Evolutionary conservation across 208 protist genomes (phyloP), one percentile per base, ranked within the genome.

Genomic region (Phytomonas francai): DNA sequence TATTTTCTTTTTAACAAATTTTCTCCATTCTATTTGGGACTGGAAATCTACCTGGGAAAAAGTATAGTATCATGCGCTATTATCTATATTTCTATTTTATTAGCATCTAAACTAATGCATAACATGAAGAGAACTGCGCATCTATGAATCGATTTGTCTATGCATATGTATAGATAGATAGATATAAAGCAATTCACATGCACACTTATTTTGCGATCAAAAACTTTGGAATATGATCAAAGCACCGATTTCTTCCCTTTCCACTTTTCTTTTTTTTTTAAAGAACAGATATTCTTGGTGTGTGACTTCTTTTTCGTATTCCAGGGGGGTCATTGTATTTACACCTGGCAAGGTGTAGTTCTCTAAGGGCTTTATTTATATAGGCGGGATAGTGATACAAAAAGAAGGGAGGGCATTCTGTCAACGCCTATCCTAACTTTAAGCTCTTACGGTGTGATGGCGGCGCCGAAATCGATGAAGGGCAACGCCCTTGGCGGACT

Each of bases 21-120:
- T 33, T 68, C 63, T 29, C 66, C 29, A 63, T 54, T 68, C 65
- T 76, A 39, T 62, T 9, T 62, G 58, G n/a, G 7, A 29, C 30
- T 14, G 22, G 4, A 19, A 61, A 29, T 14, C 11, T 34, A 22
- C 57, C 19, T 29, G 3, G 33, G 63, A 31, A 28, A 33, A 0
- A 61, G 3, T 31, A 49, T 39, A 54, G 33, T 5, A 7, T 34
- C n/a, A 66, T 32, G 5, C 11, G 27, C 19, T 30, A 27, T 63
- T 71, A 9, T 59, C 51, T 33, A 25, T 42, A 32, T 6, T 72
- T 9, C 36, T 51, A 49, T 62, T 56, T 58, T 51, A 8, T 72
- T 73, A 31, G 12, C 19, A 49, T 51, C n/a, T 45, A 34, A 70
- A 56, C 8, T 28, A 59, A 25, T 31, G 16, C 25, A 14, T 62